Conservation (phyloP, 2,329 filamentous ascomycete species). For the Xylogone sp. region DNA sequence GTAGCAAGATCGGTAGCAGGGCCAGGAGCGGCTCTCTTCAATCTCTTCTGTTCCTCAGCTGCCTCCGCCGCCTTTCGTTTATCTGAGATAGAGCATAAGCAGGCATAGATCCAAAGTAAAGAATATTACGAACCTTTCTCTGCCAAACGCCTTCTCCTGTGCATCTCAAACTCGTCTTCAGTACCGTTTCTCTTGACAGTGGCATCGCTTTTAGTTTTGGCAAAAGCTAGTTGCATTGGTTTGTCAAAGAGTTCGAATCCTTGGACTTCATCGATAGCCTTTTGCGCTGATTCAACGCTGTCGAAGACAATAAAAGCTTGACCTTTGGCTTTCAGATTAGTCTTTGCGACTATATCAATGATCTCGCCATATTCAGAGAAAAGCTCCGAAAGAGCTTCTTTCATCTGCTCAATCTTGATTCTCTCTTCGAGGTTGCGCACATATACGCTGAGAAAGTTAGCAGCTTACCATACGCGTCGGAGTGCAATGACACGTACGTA, state of each 20-base stretch:
- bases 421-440: conserved; percentile 88
- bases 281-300: conserved; percentile 68
- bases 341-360: conserved; percentile 82
- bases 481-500: conserved; percentile 74
- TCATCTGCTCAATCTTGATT: conserved; percentile 76
- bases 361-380: conserved; percentile 88
- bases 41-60: conserved; percentile 71
- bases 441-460: conserved; percentile 49
- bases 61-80: conserved; percentile 80
- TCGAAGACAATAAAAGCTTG: conserved; percentile 96
- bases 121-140: conserved; percentile 69
- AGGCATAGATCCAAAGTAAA: not conserved
- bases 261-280: conserved; percentile 83
- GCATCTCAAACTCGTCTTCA: conserved; percentile 77
- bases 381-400: conserved; percentile 67
- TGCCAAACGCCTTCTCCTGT: conserved; percentile 78
- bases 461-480: conserved; percentile 48
- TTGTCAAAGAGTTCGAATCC: conserved; percentile 93
- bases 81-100: conserved; percentile 35
- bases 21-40: conserved; percentile 52
- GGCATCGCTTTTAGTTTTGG: conserved; percentile 81
- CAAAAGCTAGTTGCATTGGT: conserved; percentile 79
- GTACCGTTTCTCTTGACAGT: conserved; percentile 73
- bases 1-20: conserved; percentile 40
- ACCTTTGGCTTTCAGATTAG: conserved; percentile 85